These are phyloP conservation scores for Thalassiosira profunda DNA, from an alignment of 108 stramenopile genomes.

Conservation along the genomic window DNA sequence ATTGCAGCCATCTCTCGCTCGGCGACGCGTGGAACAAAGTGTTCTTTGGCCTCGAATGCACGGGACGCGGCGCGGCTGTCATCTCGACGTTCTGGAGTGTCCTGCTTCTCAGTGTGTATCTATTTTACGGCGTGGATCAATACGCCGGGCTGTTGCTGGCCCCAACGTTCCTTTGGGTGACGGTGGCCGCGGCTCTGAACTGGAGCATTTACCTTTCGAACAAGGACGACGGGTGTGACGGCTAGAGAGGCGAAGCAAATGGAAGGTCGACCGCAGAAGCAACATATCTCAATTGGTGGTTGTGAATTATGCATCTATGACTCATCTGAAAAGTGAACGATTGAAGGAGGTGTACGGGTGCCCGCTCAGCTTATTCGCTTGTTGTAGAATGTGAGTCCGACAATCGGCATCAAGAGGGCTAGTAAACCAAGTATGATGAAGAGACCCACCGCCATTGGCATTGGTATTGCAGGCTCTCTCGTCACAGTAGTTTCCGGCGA, in stretches of 20 bases:
- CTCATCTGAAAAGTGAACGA: too few species aligned
- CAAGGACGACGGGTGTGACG: slow-evolving; percentile 3
- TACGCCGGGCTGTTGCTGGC: slow-evolving; percentile 61
- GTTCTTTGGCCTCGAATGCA: slow-evolving; percentile 75
- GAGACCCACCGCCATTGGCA: background rate
- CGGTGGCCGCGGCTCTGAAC: slow-evolving; percentile 68
- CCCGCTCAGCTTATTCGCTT: too few species aligned
- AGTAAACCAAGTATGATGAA: background rate
- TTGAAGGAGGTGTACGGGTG: too few species aligned
- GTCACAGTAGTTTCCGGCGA: too few species aligned
- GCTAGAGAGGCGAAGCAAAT: background rate
- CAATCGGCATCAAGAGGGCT: background rate
- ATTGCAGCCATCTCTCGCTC: slow-evolving; percentile 61
- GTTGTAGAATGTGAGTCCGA: slow-evolving; percentile 4
- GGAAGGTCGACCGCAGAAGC: too few species aligned
- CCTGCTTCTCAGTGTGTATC: slow-evolving; percentile 48
- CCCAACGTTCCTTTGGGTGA: slow-evolving; percentile 74
- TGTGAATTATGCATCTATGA: too few species aligned
- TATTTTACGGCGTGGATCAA: slow-evolving; percentile 55
- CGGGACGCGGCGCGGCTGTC: slow-evolving; percentile 55
- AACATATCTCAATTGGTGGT: too few species aligned
- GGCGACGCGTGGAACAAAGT: slow-evolving; percentile 80
- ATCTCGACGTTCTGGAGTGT: slow-evolving; percentile 59
- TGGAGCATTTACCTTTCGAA: slow-evolving; percentile 61
- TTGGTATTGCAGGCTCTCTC: too few species aligned